Percentiles rank a stretch among this genome's conserved stretches.
Conservation (phyloP, 2,329 filamentous ascomycete species). For the Cyphellophora europaea region DNA sequence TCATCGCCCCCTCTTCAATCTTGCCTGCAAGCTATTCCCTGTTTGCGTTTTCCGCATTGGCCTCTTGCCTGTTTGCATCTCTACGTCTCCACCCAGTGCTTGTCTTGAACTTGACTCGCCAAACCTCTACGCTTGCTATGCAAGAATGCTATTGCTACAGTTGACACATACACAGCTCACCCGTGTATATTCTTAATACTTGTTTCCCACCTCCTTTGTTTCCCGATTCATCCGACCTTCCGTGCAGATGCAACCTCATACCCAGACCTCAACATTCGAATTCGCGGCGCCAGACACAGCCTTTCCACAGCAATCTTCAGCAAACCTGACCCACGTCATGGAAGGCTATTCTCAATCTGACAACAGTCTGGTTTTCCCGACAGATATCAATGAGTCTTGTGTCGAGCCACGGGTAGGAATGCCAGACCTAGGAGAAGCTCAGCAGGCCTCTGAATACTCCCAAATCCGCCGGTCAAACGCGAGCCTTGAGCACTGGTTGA, state of each 20-base stretch:
- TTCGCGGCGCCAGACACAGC: constrained; percentile 1
- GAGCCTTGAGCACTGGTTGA: neutral
- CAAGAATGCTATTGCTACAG: constrained; percentile 5
- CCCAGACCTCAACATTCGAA: neutral
- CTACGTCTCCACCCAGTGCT: neutral
- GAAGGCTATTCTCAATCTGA: too few species aligned
- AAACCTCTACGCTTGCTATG: constrained; percentile 3
- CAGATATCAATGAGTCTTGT: neutral
- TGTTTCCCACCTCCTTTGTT: too few species aligned
- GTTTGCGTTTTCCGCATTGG: constrained; percentile 15
- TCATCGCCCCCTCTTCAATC: too few species aligned
- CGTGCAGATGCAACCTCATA: neutral
- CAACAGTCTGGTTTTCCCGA: too few species aligned
- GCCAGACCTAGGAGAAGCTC: neutral
- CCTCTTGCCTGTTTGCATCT: constrained; percentile 19
- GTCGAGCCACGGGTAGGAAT: neutral
- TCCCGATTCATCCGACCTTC: neutral
- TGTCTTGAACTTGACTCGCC: neutral
- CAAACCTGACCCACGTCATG: neutral
- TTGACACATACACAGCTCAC: too few species aligned
- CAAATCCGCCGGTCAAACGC: neutral
- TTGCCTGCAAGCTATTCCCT: too few species aligned
- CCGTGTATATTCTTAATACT: constrained; percentile 3
- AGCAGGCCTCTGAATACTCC: neutral
- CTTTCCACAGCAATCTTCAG: neutral